Evolutionary conservation across 2,329 filamentous ascomycete genomes (phyloP), one percentile per base, ranked within the genome.

Genomic region (Dendryphion nanum): DNA sequence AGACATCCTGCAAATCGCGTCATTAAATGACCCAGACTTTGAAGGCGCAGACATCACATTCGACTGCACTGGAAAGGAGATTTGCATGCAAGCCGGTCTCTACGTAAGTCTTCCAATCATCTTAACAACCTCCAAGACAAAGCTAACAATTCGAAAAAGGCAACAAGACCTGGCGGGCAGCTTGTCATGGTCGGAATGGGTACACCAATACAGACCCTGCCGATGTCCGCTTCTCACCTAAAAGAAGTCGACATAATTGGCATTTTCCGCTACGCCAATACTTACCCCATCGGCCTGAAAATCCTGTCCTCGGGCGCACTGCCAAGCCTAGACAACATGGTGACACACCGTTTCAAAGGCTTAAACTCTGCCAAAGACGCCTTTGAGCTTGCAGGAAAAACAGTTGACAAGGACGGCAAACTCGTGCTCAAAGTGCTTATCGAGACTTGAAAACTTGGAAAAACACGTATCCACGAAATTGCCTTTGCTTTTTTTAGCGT

Each of bases 171-270:
- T 1, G 76, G 76, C 10, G 75, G 74, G 3, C 70, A 74, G 31
- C 60, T 78, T 20, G 66, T 77, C 35, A 74, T 77, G 61, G 74
- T 79, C 28, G 76, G 76, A 5, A 79, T 79, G 76, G 76, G 76
- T 1, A 75, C 74, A 12, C 74, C 75, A 3, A 66, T 75, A 15
- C 74, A 77, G 50, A 77, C 73, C 4, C 57, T 78, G 5, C 76
- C 74, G 3, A 68, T 78, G 50, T 74, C 73, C 5, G 72, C 73
- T 1, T 73, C 76, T n/a, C 74, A 76, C 19, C 48, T 78, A 43
- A 69, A 75, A 21, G 76, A 79, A 55, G 73, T 79, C 5, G 76
- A 79, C 52, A 70, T 79, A 30, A 71, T 78, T 33, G 76, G 76
- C n/a, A 74, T 78, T 5, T 77, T 78, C 58, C 64, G 76, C 30